Evolutionary conservation across 192 early-diverging fungal genomes (phyloP), one percentile per base, ranked within the genome.

Genomic region (Coemansia sp.): DNA sequence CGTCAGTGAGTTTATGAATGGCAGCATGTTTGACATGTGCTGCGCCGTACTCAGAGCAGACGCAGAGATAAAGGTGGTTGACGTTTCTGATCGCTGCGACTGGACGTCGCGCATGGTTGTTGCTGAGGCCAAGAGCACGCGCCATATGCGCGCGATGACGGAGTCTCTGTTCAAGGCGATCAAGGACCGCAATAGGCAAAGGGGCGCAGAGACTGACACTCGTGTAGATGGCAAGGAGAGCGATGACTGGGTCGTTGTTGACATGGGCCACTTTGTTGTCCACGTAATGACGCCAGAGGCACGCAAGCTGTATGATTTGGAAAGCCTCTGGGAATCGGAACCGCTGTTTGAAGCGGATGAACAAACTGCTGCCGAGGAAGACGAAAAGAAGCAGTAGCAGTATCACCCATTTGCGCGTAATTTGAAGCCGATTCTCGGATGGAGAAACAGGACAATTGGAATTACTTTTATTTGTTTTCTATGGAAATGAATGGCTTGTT

Each of bases 241-340:
- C 62, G 73, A 81, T 21, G 79, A 81, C 56, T 81, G 79, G 79
- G 59, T 81, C n/a, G 74, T 75, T 7, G 67, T 81, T 40, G 79
- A 81, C 42, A 40, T 81, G 59, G 79, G 79, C n/a, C 31, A 34
- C 23, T 75, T 75, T 70, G 56, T 81, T 8, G 59, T 81, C 4
- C 79, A 81, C 42, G 58, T 81, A 8, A 81, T 81, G 79, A 81
- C 74, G 1, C 63, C 79, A 2, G 79, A 81, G 40, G 79, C 79
- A 0, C 48, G 59, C 45, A 60, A 63, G 23, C 67, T 57, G 9
- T 81, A 81, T 33, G 70, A 81, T 30, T 40, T 81, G 48, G 70
- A 75, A 20, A 26, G 60, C 2, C 70, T 81, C 7, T 81, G 79
- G 73, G 40, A 64, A n/a, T n/a, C 68, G 55, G 33, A 30, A 5